phyloP scores from a whole-genome alignment of 257 asterid species.

The Rhazya stricta region DNA sequence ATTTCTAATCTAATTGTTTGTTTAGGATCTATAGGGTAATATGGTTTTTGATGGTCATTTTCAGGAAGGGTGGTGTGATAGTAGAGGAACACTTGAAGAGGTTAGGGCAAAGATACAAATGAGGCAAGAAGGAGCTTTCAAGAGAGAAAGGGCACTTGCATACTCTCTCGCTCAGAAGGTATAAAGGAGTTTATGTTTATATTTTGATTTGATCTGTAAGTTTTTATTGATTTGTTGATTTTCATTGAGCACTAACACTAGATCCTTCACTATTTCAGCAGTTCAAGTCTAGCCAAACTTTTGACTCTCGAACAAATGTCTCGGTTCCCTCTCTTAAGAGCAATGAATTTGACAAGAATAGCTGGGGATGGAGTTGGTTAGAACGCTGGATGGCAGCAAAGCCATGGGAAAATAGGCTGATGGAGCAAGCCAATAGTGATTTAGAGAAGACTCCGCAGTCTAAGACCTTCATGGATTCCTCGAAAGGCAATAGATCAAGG shows the following conservation, averaged over 20 bases:
- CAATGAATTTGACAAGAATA: slow-evolving; percentile 46
- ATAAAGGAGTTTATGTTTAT: neutral
- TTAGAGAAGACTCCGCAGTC: slow-evolving; percentile 43
- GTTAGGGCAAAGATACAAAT: slow-evolving; percentile 70
- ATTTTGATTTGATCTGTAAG: neutral
- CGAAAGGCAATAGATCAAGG: slow-evolving; percentile 28
- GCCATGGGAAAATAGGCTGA: slow-evolving; percentile 89
- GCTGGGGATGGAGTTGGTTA: slow-evolving; percentile 89
- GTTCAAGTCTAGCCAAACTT: slow-evolving; percentile 52
- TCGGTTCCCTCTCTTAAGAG: slow-evolving; percentile 39
- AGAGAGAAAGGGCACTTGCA: slow-evolving; percentile 88
- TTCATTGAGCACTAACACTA: neutral
- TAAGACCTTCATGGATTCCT: slow-evolving; percentile 21
- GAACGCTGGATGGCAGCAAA: slow-evolving; percentile 97
- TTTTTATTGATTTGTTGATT: neutral
- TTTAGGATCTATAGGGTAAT: neutral
- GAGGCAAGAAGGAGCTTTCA: slow-evolving; percentile 88
- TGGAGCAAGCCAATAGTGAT: slow-evolving; percentile 47
- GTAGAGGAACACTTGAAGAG: slow-evolving; percentile 73
- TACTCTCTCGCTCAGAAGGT: slow-evolving; percentile 85
- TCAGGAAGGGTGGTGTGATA: slow-evolving; percentile 95
- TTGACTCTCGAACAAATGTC: slow-evolving; percentile 31
- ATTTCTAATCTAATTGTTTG: neutral
- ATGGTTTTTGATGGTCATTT: neutral
- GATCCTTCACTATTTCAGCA: slow-evolving; percentile 25